These are phyloP conservation scores for Desmodesmus armatus DNA, from an alignment of 139 green algal genomes.

Conservation along the genomic window DNA sequence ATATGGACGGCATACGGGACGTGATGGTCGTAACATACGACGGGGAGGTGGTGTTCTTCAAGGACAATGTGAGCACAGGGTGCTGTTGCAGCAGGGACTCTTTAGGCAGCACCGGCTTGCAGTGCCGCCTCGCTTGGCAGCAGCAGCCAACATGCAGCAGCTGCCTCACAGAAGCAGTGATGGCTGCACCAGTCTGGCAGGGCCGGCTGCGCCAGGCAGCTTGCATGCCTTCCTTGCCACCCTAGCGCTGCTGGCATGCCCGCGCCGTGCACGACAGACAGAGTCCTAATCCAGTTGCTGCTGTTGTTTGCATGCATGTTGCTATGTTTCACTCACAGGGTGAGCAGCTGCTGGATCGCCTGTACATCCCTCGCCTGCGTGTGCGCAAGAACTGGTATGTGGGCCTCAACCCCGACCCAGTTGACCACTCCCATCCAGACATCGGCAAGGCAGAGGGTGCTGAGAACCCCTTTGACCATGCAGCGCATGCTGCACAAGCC, in stretches of 20 bases:
- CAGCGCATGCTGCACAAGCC: neutral
- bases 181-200: too few species aligned
- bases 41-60: conserved; percentile 93
- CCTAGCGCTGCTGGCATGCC: too few species aligned
- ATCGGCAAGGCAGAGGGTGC: conserved; percentile 57
- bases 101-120: too few species aligned
- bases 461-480: conserved; percentile 26
- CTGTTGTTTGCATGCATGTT: too few species aligned
- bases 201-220: neutral
- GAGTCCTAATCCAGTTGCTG: neutral
- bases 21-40: conserved; percentile 93
- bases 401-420: conserved; percentile 82
- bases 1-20: conserved; percentile 90
- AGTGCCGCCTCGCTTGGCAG: too few species aligned
- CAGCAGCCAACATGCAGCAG: neutral
- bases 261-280: too few species aligned
- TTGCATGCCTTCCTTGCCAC: neutral
- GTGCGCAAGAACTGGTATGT: conserved; percentile 90
- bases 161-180: neutral
- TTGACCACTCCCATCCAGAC: conserved; percentile 90
- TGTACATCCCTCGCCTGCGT: conserved; percentile 78
- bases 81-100: too few species aligned
- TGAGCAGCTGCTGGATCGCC: conserved; percentile 57
- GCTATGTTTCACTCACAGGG: conserved; percentile 60
- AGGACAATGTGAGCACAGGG: conserved; percentile 73